Percentiles rank a stretch among this genome's conserved stretches.
Conservation (phyloP, 2,329 filamentous ascomycete genomes). For the Gliomastix tumulicola region DNA sequence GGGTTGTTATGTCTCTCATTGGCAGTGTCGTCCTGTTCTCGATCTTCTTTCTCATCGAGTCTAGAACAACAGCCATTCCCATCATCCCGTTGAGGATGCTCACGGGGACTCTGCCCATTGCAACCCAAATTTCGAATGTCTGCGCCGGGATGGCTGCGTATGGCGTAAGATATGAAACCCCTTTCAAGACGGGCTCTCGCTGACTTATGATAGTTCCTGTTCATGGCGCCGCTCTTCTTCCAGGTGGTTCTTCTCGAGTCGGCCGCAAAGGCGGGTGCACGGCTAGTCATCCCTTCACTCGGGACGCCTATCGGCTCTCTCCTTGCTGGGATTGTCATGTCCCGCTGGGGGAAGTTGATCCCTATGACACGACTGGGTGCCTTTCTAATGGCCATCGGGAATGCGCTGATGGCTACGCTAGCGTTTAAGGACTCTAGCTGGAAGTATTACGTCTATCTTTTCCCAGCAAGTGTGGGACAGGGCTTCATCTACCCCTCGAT, state of each 20-base stretch:
- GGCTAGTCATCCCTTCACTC: constrained; percentile 56
- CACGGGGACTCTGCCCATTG: constrained; percentile 43
- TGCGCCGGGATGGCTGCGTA: constrained; percentile 56
- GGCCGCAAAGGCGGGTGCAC: constrained; percentile 55
- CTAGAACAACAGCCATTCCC: constrained; percentile 40
- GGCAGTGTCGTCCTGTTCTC: constrained; percentile 33
- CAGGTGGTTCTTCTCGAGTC: constrained; percentile 59
- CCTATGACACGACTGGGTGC: constrained; percentile 44
- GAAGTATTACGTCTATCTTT: constrained; percentile 50
- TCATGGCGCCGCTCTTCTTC: constrained; percentile 66
- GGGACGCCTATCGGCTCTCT: constrained; percentile 51
- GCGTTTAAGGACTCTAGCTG: constrained; percentile 40
- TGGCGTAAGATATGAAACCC: constrained; percentile 47
- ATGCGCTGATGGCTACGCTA: constrained; percentile 41
- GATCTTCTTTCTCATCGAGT: constrained; percentile 40
- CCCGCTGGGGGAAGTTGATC: constrained; percentile 43
- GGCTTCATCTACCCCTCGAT: constrained; percentile 52
- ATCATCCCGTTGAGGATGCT: constrained; percentile 51
- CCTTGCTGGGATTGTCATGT: constrained; percentile 51
- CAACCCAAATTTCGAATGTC: constrained; percentile 51
- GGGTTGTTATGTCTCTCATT: constrained; percentile 37
- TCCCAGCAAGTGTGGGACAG: constrained; percentile 52
- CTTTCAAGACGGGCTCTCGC: background rate
- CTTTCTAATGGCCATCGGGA: constrained; percentile 45
- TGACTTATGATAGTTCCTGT: constrained; percentile 44